phyloP scores from a whole-genome alignment of 768 basidiomycete genomes.

The Termitomyces sp. region DNA sequence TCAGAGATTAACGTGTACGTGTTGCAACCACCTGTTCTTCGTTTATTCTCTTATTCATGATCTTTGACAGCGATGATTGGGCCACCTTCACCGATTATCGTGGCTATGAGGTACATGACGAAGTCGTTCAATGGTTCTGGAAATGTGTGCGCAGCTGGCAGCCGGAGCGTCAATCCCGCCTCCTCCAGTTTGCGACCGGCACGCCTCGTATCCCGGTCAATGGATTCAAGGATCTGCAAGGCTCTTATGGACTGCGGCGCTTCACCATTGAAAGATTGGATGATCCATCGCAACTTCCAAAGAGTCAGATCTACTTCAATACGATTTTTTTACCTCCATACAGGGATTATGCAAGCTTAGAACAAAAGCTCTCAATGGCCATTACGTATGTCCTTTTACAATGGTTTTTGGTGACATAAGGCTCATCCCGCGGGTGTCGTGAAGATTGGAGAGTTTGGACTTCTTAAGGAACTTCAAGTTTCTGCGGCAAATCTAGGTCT shows the following conservation, averaged over 20 bases:
- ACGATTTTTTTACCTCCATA: slow-evolving; percentile 97
- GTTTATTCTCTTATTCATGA: background rate
- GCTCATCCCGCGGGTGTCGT: slow-evolving; percentile 19
- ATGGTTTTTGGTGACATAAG: slow-evolving; percentile 1
- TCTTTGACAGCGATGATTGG: slow-evolving; percentile 78
- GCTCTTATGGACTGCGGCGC: slow-evolving; percentile 91
- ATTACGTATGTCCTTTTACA: slow-evolving; percentile 67
- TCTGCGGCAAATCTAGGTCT: slow-evolving; percentile 71
- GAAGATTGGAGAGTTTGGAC: slow-evolving; percentile 22
- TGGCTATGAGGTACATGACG: slow-evolving; percentile 91
- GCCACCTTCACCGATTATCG: slow-evolving; percentile 99
- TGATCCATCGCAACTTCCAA: slow-evolving; percentile 93
- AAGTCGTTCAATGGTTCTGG: slow-evolving; percentile 99
- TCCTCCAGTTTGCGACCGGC: slow-evolving; percentile 95
- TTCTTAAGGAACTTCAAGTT: slow-evolving; percentile 30
- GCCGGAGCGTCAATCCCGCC: slow-evolving; percentile 92
- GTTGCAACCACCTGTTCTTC: background rate
- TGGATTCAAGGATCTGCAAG: slow-evolving; percentile 98
- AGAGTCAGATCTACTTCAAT: slow-evolving; percentile 96
- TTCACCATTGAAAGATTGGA: slow-evolving; percentile 99
- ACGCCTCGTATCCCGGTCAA: slow-evolving; percentile 97
- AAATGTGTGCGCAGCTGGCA: slow-evolving; percentile 98
- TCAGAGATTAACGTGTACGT: slow-evolving; percentile 97
- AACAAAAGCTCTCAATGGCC: slow-evolving; percentile 92
- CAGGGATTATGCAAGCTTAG: slow-evolving; percentile 89